Evolutionary conservation across 768 basidiomycete genomes (phyloP), one percentile per base, ranked within the genome.

Genomic region (Lanmaoa rubissima): DNA sequence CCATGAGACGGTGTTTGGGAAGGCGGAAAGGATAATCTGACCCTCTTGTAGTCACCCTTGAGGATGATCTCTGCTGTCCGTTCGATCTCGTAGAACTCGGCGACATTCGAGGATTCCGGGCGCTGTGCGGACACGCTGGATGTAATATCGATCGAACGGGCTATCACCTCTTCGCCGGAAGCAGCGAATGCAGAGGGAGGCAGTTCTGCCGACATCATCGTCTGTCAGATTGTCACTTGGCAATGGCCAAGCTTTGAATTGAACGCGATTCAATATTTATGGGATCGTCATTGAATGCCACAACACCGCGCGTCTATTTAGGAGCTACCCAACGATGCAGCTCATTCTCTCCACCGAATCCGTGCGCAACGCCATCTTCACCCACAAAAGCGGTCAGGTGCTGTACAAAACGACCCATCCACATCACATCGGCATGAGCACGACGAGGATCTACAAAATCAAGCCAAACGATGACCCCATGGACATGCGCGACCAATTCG

Each of bases 41-140:
- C 92, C 64, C 89, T 79, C 71, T 86, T 87, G 74, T 84, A 93
- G 57, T 80, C 78, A 2, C 84, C 84, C 19, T 75, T 69, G 24
- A 79, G 54, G 56, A 95, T 86, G 65, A 85, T 79, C 17, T 77
- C 63, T 3, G 80, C 79, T 2, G 90, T 93, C 57, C 82, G 73
- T 19, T 82, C 75, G 58, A 94, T 84, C 63, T 94, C 92, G 62
- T 91, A 95, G 51, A 85, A 87, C 4, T 83, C 76, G 32, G 81
- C 79, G 42, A 93, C 77, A 26, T 81, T 76, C 3, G 71, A 69
- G 4, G 51, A 51, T n/a, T 51, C 58, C 4, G 51, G 38, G 28
- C 68, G 66, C 34, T 72, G 64, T 11, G 73, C 69, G n/a, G 75
- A 74, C 14, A 66, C 66, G 39, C 78, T 76, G 19, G 70, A 63